Percentiles rank a stretch among this genome's conserved stretches.
Evolutionary conservation across 1,139 yeast species (phyloP).

Genomic region (Debaryomyces subglobosus): DNA sequence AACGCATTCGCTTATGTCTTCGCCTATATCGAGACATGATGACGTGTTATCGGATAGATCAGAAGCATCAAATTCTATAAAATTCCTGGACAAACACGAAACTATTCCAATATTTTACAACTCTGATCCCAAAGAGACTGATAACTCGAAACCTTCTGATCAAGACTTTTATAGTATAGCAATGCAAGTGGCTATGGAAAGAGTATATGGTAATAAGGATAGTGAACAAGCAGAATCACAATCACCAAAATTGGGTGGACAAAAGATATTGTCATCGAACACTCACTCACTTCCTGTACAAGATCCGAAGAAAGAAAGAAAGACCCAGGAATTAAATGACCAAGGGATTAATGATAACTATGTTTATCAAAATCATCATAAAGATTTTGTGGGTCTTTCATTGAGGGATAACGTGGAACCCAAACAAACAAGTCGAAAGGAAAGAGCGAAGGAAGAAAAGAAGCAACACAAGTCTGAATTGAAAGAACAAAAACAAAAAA

Average conservation of each 20-base stretch:
- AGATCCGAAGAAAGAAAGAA: conserved; percentile 13
- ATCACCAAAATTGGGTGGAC: neutral
- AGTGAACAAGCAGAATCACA: neutral
- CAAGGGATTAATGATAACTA: conserved; percentile 35
- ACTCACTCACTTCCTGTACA: neutral
- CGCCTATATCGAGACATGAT: conserved; percentile 9
- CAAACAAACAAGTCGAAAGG: conserved; percentile 28
- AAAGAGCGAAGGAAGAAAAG: conserved; percentile 39
- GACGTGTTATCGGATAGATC: conserved; percentile 15
- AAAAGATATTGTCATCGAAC: neutral
- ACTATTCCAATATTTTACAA: conserved; percentile 36
- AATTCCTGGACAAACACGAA: conserved; percentile 43
- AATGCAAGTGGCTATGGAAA: conserved; percentile 43
- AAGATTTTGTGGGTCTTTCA: conserved; percentile 41
- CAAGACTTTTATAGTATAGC: conserved; percentile 39
- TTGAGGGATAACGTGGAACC: conserved; percentile 28
- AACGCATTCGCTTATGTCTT: neutral
- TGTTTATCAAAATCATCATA: conserved; percentile 42
- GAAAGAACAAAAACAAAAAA: conserved; percentile 21
- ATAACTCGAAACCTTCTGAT: conserved; percentile 11
- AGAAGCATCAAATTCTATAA: conserved; percentile 35
- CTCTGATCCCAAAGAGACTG: conserved; percentile 10
- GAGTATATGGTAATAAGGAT: conserved; percentile 38
- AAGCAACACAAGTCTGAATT: conserved; percentile 21
- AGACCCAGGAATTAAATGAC: conserved; percentile 18